These are phyloP conservation scores for Trichoderma orchidacearum DNA, from an alignment of 495 filamentous ascomycete species.

Conservation along the genomic window DNA sequence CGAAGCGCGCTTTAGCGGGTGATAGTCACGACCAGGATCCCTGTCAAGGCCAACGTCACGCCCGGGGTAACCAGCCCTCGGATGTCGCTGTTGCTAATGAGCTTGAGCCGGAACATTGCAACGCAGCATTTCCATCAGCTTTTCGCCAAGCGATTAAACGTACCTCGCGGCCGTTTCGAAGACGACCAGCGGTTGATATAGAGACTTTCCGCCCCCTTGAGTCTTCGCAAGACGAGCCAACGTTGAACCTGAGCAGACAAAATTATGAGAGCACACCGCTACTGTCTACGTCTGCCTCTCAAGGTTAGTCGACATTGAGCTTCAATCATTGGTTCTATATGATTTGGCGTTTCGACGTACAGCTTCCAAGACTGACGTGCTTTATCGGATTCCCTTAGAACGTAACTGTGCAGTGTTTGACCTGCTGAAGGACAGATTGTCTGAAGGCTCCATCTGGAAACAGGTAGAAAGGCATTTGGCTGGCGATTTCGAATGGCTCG, in stretches of 20 bases:
- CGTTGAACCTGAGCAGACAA: neutral
- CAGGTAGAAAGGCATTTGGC: slow-evolving; percentile 29
- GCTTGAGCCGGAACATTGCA: neutral
- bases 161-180: neutral
- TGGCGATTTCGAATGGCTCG: slow-evolving; percentile 36
- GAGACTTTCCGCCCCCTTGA: neutral
- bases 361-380: neutral
- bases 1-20: neutral
- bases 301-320: neutral
- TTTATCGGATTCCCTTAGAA: neutral
- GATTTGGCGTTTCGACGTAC: too few relatives aligned
- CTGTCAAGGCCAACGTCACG: neutral
- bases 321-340: neutral
- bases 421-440: neutral
- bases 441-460: neutral
- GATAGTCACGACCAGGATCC: neutral
- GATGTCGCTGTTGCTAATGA: neutral
- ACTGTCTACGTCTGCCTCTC: neutral
- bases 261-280: neutral
- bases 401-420: neutral
- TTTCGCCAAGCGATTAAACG: neutral
- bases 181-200: neutral
- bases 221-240: neutral
- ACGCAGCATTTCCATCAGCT: neutral
- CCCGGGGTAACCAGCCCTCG: neutral